Conservation (phyloP, 1,284 basidiomycete species). For the Marasmius sp. region DNA sequence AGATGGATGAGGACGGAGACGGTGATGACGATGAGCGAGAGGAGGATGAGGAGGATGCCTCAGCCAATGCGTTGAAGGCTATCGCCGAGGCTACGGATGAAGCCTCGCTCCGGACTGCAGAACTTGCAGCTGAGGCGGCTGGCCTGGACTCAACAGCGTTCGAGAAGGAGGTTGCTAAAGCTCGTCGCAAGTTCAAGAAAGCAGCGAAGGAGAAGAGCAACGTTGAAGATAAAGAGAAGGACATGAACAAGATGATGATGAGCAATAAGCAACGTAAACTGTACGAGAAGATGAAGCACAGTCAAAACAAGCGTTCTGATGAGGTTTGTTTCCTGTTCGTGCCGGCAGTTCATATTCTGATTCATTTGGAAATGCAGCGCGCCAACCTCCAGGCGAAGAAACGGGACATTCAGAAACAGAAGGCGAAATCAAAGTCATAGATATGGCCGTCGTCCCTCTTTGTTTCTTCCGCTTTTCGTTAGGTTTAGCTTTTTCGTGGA, state of each 20-base stretch:
- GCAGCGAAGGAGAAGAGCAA: slow-evolving; percentile 25
- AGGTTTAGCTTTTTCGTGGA: too few species aligned
- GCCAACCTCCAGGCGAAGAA: slow-evolving; percentile 63
- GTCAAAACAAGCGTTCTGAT: slow-evolving; percentile 74
- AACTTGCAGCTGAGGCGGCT: slow-evolving; percentile 90
- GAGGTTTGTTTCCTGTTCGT: slow-evolving; percentile 61
- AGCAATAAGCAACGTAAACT: slow-evolving; percentile 96
- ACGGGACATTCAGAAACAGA: slow-evolving; percentile 58
- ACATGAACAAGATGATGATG: slow-evolving; percentile 99
- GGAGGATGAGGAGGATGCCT: slow-evolving; percentile 30
- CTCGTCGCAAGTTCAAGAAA: slow-evolving; percentile 52
- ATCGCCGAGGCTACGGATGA: slow-evolving; percentile 62
- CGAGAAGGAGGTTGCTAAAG: slow-evolving; percentile 76
- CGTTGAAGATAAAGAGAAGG: slow-evolving; percentile 62
- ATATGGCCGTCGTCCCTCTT: slow-evolving; percentile 2
- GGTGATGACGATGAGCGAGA: slow-evolving; percentile 35
- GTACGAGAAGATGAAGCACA: slow-evolving; percentile 94
- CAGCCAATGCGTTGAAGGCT: slow-evolving; percentile 41
- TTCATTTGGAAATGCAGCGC: slow-evolving; percentile 39
- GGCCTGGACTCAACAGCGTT: slow-evolving; percentile 86
- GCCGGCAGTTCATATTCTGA: slow-evolving; percentile 1
- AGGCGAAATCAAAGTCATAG: slow-evolving; percentile 33
- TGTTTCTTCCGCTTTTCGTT: too few species aligned
- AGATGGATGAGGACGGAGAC: slow-evolving; percentile 19
- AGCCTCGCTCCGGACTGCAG: slow-evolving; percentile 82